These are phyloP conservation scores for Arachis hypogaea DNA, from an alignment of 306 rosid genomes.

Conservation along the genomic window DNA sequence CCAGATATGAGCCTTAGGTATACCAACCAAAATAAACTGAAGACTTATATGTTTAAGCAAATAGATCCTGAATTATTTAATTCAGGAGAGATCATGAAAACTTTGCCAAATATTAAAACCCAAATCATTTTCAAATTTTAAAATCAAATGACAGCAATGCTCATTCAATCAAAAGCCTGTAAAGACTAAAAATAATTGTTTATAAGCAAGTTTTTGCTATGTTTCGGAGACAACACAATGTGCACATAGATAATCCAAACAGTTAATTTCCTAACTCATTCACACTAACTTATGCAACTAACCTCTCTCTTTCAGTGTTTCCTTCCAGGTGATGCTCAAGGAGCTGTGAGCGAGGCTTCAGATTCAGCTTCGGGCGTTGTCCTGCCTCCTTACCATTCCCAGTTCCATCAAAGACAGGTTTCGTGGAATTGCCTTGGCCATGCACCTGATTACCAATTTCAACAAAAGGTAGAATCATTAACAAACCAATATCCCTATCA, in stretches of 20 bases:
- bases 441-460: slow-evolving; percentile 58
- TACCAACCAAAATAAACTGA: neutral
- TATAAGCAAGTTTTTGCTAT: no score
- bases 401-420: slow-evolving; percentile 54
- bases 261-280: slow-evolving; percentile 6
- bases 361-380: slow-evolving; percentile 88
- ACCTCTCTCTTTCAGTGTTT: slow-evolving; percentile 76
- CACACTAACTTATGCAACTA: slow-evolving; percentile 29
- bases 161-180: neutral
- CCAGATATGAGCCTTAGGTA: neutral
- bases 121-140: neutral
- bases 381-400: slow-evolving; percentile 67
- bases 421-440: slow-evolving; percentile 54
- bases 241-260: neutral
- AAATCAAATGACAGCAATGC: neutral
- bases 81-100: neutral
- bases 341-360: slow-evolving; percentile 83
- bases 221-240: no score
- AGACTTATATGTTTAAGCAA: neutral
- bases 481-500: slow-evolving; percentile 51
- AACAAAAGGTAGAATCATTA: slow-evolving; percentile 49
- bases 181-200: neutral
- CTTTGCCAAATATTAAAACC: neutral
- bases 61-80: neutral
- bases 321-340: slow-evolving; percentile 57